These are phyloP conservation scores for Halenospora varia DNA, from an alignment of 495 filamentous ascomycete genomes.

Conservation along the genomic window DNA sequence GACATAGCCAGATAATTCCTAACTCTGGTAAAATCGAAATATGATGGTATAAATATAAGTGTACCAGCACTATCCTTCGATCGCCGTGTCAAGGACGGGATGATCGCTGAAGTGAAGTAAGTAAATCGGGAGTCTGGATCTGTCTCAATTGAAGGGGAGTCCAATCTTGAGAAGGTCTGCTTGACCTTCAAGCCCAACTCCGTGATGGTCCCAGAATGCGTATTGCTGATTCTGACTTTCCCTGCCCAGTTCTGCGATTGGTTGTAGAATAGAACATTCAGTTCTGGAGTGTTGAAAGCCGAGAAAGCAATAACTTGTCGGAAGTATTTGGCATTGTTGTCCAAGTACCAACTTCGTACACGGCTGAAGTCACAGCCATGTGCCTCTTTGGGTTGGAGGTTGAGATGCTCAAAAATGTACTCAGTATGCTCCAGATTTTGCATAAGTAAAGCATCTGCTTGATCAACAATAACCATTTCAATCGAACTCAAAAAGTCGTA, in stretches of 20 bases:
- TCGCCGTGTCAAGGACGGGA: conserved; percentile 67
- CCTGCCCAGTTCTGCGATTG: conserved; percentile 78
- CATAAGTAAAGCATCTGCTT: conserved; percentile 91
- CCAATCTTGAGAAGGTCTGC: conserved; percentile 91
- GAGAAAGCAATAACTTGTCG: conserved; percentile 80
- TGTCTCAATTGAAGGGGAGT: conserved; percentile 55
- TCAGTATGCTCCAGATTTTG: conserved; percentile 98
- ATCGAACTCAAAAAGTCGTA: conserved; percentile 91
- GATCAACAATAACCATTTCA: conserved; percentile 84
- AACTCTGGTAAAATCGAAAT: conserved; percentile 89
- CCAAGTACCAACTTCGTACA: conserved; percentile 87
- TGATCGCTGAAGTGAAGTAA: conserved; percentile 76
- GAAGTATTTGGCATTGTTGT: conserved; percentile 72
- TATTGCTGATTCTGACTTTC: conserved; percentile 63
- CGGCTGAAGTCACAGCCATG: conserved; percentile 94
- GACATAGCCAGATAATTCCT: conserved; percentile 87
- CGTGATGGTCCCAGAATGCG: conserved; percentile 63
- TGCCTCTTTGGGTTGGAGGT: conserved; percentile 80
- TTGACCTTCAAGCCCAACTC: conserved; percentile 61
- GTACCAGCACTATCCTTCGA: conserved; percentile 50
- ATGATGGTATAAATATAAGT: conserved; percentile 84
- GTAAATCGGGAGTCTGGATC: conserved; percentile 92
- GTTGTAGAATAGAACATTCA: conserved; percentile 72
- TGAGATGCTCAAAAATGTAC: conserved; percentile 86
- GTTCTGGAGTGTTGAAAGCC: conserved; percentile 82